phyloP scores from a whole-genome alignment of 345 rosid species.

The Gynandropsis gynandra region DNA sequence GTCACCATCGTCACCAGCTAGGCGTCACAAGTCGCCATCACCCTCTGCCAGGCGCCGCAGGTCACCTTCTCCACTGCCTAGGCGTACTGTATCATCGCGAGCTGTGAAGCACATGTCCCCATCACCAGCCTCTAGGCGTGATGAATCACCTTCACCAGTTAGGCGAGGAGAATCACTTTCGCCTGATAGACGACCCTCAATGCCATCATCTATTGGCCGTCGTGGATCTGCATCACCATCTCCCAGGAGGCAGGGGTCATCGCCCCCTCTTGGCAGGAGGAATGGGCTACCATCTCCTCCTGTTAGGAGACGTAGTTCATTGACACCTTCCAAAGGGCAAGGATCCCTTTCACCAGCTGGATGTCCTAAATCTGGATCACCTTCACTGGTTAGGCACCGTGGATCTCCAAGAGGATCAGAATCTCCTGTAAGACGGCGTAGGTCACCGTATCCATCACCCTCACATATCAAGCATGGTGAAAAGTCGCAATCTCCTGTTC shows the following conservation, averaged over 20 bases:
- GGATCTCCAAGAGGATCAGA: constrained; percentile 30
- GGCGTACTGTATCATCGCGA: too few species aligned
- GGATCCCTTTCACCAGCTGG: constrained; percentile 31
- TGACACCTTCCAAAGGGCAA: constrained; percentile 24
- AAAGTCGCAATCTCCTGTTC: constrained; percentile 23
- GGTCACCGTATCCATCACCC: constrained; percentile 23
- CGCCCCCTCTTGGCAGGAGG: constrained; percentile 26
- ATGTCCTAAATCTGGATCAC: constrained; percentile 24
- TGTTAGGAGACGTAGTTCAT: constrained; percentile 26
- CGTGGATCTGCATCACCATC: constrained; percentile 35
- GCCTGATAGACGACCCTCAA: constrained; percentile 6
- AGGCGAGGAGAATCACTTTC: constrained; percentile 13
- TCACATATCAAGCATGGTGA: constrained; percentile 17
- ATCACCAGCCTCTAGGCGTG: constrained; percentile 22
- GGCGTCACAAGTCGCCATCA: constrained; percentile 28
- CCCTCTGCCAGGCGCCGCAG: constrained; percentile 16
- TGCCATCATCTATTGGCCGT: not conserved
- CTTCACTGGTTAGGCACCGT: constrained; percentile 17
- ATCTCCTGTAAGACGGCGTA: constrained; percentile 11
- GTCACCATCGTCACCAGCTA: constrained; percentile 20
- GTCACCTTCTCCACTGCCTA: constrained; percentile 27
- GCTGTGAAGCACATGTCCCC: too few species aligned
- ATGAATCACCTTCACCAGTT: constrained; percentile 33
- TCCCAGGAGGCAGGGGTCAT: constrained; percentile 33
- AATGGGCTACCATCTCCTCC: constrained; percentile 27